Percentiles rank a stretch among this genome's conserved stretches.
Evolutionary conservation across 345 rosid genomes (phyloP).

Genomic region (Clausena lansium): DNA sequence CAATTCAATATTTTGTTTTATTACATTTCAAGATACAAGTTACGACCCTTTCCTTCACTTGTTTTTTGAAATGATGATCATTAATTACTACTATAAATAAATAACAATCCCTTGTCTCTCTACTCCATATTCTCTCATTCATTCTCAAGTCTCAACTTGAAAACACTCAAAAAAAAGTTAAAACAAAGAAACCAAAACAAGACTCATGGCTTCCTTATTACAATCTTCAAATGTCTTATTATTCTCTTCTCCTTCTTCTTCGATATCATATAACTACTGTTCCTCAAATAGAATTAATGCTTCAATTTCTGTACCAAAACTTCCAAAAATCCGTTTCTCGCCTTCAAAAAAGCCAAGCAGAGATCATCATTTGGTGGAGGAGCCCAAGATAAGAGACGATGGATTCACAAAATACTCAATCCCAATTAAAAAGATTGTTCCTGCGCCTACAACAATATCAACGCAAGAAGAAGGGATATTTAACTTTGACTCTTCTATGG

Average conservation of each 20-base stretch:
- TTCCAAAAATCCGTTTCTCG: slow-evolving; percentile 37
- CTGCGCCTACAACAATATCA: no score
- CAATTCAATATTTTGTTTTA: no score
- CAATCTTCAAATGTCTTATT: slow-evolving; percentile 7
- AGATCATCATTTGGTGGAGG: not conserved
- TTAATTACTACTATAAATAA: not conserved
- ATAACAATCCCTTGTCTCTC: not conserved
- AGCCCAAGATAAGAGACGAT: not conserved
- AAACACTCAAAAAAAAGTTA: no score
- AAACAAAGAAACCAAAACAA: no score
- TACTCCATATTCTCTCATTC: no score
- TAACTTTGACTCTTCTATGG: not conserved
- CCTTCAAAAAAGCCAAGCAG: slow-evolving; percentile 10
- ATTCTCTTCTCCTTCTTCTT: no score
- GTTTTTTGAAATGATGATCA: no score
- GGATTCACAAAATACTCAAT: slow-evolving; percentile 4
- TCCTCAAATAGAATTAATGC: not conserved
- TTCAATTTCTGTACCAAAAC: slow-evolving; percentile 43
- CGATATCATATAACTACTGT: no score
- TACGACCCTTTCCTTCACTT: no score
- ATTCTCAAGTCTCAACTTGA: not conserved
- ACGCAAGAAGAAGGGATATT: not conserved
- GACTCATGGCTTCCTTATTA: slow-evolving; percentile 8
- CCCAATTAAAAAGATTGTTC: slow-evolving; percentile 1
- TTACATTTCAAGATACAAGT: no score